Evolutionary conservation across 192 early-diverging fungal species (phyloP).

Genomic region (Phycomyces nitens): DNA sequence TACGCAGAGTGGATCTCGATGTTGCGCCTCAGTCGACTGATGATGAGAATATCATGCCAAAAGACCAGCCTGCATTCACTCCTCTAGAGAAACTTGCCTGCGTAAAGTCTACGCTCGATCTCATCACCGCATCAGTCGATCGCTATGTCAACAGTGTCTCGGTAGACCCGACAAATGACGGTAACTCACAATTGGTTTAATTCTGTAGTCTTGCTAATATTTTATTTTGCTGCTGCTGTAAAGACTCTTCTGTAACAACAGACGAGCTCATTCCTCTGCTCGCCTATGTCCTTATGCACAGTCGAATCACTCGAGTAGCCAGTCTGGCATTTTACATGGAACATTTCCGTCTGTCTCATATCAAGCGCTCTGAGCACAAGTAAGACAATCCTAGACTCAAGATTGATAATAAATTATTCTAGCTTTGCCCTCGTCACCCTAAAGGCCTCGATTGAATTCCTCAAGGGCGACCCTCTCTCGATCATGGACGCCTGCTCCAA

Average conservation of each 20-base stretch:
- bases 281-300: slow-evolving; percentile 47
- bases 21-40: neutral
- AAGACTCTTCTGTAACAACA: slow-evolving; percentile 42
- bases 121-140: slow-evolving; percentile 39
- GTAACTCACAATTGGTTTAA: neutral
- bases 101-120: slow-evolving; percentile 43
- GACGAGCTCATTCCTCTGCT: slow-evolving; percentile 55
- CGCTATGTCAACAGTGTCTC: slow-evolving; percentile 26
- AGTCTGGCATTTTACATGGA: slow-evolving; percentile 51
- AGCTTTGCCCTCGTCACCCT: slow-evolving; percentile 53
- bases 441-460: slow-evolving; percentile 43
- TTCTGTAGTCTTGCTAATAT: too few species aligned
- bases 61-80: slow-evolving; percentile 28
- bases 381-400: slow-evolving; percentile 16
- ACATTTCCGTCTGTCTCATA: slow-evolving; percentile 42
- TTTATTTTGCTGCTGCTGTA: neutral
- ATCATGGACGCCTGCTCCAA: slow-evolving; percentile 26
- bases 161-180: neutral
- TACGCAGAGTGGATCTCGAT: slow-evolving; percentile 29
- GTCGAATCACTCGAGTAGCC: slow-evolving; percentile 36
- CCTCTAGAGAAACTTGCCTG: slow-evolving; percentile 48
- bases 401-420: too few species aligned
- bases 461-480: slow-evolving; percentile 49
- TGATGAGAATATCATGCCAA: neutral
- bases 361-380: slow-evolving; percentile 44